These are phyloP conservation scores for Cystobasidium sp. DNA, from an alignment of 1,284 basidiomycete species.

Conservation along the genomic window DNA sequence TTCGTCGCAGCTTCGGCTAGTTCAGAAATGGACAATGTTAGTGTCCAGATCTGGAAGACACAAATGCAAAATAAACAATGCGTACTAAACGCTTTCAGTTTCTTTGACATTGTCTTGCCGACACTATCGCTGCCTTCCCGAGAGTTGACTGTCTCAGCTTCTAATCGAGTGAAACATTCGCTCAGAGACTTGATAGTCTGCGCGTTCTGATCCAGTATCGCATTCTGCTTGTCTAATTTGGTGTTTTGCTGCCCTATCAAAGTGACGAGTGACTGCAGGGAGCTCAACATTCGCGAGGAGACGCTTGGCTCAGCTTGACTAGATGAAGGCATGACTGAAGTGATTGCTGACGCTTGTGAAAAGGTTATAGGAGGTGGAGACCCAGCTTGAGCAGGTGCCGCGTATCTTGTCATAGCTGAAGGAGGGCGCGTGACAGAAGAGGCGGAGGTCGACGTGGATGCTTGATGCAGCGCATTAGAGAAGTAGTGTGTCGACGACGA, in stretches of 20 bases:
- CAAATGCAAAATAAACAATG: not conserved
- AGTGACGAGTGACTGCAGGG: conserved; percentile 6
- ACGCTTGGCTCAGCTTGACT: not conserved
- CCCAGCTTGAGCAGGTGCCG: conserved; percentile 1
- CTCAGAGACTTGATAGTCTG: not conserved
- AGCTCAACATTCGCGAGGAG: conserved; percentile 11
- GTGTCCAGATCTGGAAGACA: not conserved
- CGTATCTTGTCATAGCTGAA: conserved; percentile 1
- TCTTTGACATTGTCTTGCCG: conserved; percentile 11
- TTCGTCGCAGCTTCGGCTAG: conserved; percentile 11
- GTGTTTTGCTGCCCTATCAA: conserved; percentile 22
- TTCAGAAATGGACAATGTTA: not conserved
- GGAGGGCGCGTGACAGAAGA: not conserved
- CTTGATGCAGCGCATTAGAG: not conserved
- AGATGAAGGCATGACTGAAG: not conserved
- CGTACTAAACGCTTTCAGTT: conserved; percentile 7
- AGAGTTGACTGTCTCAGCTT: not conserved
- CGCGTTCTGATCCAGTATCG: not conserved
- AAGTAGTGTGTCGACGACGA: not conserved
- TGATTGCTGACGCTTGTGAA: not conserved
- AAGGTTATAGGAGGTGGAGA: not conserved
- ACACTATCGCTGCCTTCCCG: not conserved
- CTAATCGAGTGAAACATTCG: not conserved
- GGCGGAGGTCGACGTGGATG: not conserved
- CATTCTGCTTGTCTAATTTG: conserved; percentile 15